Conservation (phyloP, 176 grass and related monocot genomes). For the Tillandsia leiboldiana region DNA sequence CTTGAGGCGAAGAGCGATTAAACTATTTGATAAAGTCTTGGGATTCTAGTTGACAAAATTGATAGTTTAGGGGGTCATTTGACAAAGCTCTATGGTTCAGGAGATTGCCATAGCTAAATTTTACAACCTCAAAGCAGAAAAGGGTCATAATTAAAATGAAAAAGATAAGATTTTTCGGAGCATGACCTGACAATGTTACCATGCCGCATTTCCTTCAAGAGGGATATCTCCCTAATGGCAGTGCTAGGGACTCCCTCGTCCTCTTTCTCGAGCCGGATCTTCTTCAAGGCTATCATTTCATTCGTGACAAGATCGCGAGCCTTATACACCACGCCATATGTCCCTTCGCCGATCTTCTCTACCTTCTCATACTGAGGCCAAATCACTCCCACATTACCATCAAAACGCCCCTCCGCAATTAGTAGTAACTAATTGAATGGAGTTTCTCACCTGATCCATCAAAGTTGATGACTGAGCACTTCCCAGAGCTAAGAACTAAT, state of each 20-base stretch:
- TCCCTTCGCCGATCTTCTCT: conserved; percentile 90
- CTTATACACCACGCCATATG: conserved; percentile 87
- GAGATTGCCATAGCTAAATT: neutral
- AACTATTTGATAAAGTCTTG: too few relatives aligned
- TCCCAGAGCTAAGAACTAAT: too few relatives aligned
- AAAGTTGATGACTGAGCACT: too few relatives aligned
- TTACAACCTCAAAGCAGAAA: neutral
- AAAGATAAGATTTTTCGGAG: neutral
- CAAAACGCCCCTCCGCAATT: neutral
- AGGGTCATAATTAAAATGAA: too few relatives aligned
- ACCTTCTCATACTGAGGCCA: conserved; percentile 59
- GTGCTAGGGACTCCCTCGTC: conserved; percentile 78
- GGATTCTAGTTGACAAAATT: too few relatives aligned
- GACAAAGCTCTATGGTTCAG: neutral
- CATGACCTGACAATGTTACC: conserved; percentile 67
- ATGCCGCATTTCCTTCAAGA: conserved; percentile 86
- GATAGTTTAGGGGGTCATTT: too few relatives aligned
- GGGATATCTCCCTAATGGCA: conserved; percentile 83
- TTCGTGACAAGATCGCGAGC: conserved; percentile 54
- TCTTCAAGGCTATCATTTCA: conserved; percentile 67
- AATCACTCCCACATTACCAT: conserved; percentile 7
- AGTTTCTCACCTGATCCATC: neutral
- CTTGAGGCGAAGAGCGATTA: too few relatives aligned
- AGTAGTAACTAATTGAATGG: neutral
- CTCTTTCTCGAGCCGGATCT: conserved; percentile 67